Conservation (phyloP, 176 grass and related monocot genomes). For the Avena sativa region DNA sequence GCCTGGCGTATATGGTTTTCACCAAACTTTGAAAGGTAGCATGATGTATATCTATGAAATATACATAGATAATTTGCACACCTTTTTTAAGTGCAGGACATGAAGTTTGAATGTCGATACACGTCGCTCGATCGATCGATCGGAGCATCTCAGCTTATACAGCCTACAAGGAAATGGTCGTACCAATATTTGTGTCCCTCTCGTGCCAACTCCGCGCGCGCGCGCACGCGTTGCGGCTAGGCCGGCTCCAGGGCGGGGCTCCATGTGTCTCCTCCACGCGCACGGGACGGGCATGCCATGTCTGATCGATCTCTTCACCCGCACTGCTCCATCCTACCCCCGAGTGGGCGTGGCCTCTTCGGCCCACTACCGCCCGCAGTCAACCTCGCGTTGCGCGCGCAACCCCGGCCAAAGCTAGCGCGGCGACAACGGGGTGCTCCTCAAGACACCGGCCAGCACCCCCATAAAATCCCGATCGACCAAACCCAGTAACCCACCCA, state of each 20-base stretch:
- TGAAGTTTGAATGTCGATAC: not conserved
- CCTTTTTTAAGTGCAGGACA: not conserved
- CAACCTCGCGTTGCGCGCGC: slow-evolving; percentile 38
- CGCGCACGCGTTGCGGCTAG: not conserved
- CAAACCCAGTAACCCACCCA: slow-evolving; percentile 40
- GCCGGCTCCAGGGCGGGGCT: slow-evolving; percentile 26
- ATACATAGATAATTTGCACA: too few relatives aligned
- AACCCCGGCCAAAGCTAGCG: slow-evolving; percentile 36
- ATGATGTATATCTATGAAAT: too few relatives aligned
- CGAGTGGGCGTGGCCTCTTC: not conserved
- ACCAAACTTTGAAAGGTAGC: too few relatives aligned
- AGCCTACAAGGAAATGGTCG: not conserved
- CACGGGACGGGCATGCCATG: not conserved
- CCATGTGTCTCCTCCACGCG: slow-evolving; percentile 37
- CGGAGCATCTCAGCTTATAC: not conserved
- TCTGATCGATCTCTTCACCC: slow-evolving; percentile 41
- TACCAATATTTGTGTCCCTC: slow-evolving; percentile 35
- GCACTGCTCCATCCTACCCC: slow-evolving; percentile 37
- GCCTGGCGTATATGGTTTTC: too few relatives aligned
- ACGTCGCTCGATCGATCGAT: not conserved
- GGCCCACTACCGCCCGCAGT: slow-evolving; percentile 5
- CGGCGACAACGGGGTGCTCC: slow-evolving; percentile 46
- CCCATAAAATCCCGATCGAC: slow-evolving; percentile 63
- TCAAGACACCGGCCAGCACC: slow-evolving; percentile 41
- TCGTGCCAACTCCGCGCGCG: slow-evolving; percentile 1